Evolutionary conservation across 768 basidiomycete species (phyloP).

Genomic region (Hemileccinum impolitum): DNA sequence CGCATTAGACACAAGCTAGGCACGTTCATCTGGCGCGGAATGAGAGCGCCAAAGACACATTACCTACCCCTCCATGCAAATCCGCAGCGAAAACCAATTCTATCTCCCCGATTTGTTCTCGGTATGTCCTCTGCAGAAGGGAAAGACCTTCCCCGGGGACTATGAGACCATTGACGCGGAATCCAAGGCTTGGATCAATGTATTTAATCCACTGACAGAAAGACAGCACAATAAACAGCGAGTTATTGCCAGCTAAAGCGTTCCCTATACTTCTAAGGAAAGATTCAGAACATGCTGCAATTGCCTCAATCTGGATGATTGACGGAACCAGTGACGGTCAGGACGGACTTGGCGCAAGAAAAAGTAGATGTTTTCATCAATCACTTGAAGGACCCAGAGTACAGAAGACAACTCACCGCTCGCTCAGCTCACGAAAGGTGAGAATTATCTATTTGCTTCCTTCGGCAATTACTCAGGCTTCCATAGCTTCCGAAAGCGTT

Average conservation of each 20-base stretch:
- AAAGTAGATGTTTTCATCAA: slow-evolving; percentile 51
- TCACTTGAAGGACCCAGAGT: slow-evolving; percentile 48
- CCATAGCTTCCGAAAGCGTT: slow-evolving; percentile 51
- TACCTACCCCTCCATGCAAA: slow-evolving; percentile 2
- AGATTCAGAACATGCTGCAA: slow-evolving; percentile 60
- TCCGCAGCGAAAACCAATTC: slow-evolving; percentile 32
- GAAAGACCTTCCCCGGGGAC: slow-evolving; percentile 49
- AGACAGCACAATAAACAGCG: slow-evolving; percentile 55
- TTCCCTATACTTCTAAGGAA: slow-evolving; percentile 56
- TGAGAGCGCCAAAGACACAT: neutral
- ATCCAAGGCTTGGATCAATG: slow-evolving; percentile 61
- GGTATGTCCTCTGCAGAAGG: slow-evolving; percentile 41
- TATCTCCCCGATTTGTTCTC: slow-evolving; percentile 55
- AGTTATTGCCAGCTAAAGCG: slow-evolving; percentile 59
- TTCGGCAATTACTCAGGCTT: neutral
- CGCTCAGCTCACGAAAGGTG: slow-evolving; percentile 58
- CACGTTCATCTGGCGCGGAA: slow-evolving; percentile 6
- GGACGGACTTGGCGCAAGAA: slow-evolving; percentile 49
- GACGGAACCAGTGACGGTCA: slow-evolving; percentile 72
- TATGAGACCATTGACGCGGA: slow-evolving; percentile 53
- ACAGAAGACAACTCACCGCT: slow-evolving; percentile 54
- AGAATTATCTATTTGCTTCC: slow-evolving; percentile 13
- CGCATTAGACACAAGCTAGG: slow-evolving; percentile 1
- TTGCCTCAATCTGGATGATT: slow-evolving; percentile 59
- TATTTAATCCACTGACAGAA: slow-evolving; percentile 55